These are phyloP conservation scores for Artemisia tridentata DNA, from an alignment of 129 eudicot species.

Conservation along the genomic window DNA sequence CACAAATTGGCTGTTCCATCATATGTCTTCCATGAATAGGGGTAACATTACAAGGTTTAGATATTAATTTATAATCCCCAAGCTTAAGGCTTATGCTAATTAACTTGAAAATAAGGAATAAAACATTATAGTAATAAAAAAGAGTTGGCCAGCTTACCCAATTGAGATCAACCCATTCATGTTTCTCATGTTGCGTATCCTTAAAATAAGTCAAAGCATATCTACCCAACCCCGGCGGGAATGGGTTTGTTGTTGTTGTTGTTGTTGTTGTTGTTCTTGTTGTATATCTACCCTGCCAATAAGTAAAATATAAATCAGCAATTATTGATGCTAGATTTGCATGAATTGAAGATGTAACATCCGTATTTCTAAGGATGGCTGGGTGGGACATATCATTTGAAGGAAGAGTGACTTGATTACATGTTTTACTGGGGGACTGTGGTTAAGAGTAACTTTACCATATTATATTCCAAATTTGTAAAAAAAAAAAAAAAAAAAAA, in stretches of 20 bases:
- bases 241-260: too few relatives aligned
- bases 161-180: conserved; percentile 87
- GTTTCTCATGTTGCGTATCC: conserved; percentile 61
- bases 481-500: too few relatives aligned
- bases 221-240: too few relatives aligned
- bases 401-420: background rate
- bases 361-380: background rate
- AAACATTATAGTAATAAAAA: background rate
- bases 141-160: conserved; percentile 42
- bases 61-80: background rate
- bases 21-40: background rate
- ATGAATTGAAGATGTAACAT: conserved; percentile 6
- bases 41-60: background rate
- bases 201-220: too few relatives aligned
- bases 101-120: background rate
- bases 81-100: conserved; percentile 1
- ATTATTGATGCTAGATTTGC: conserved; percentile 11
- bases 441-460: too few relatives aligned
- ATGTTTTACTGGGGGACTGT: background rate
- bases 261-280: too few relatives aligned
- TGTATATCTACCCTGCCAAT: conserved; percentile 85
- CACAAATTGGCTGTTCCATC: conserved; percentile 3
- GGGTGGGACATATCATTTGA: background rate
- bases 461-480: too few relatives aligned
- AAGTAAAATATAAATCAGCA: conserved; percentile 5